These are phyloP conservation scores for Begonia fuchsioides DNA, from an alignment of 306 rosid genomes.

Conservation along the genomic window DNA sequence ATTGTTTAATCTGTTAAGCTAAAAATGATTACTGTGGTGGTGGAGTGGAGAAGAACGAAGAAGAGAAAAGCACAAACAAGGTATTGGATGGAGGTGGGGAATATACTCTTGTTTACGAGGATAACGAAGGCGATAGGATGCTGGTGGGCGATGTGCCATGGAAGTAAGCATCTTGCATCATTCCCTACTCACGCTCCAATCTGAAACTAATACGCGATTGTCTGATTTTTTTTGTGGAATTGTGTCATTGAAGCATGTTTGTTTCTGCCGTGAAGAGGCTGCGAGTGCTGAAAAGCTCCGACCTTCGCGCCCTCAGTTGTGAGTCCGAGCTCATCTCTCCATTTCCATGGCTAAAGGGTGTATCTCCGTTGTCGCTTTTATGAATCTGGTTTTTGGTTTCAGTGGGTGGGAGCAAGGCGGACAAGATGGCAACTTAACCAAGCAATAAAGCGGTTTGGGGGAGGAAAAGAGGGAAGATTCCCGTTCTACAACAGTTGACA, in stretches of 20 bases:
- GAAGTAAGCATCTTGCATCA: constrained; percentile 69
- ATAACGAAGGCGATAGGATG: constrained; percentile 83
- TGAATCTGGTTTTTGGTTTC: constrained; percentile 6
- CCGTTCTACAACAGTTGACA: too few species aligned
- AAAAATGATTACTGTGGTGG: constrained; percentile 53
- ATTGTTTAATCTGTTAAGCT: constrained; percentile 16
- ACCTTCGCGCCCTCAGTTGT: constrained; percentile 51
- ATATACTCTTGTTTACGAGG: constrained; percentile 83
- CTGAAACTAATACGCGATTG: not conserved
- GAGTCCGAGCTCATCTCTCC: constrained; percentile 14
- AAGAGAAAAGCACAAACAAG: constrained; percentile 40
- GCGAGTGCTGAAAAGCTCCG: constrained; percentile 72
- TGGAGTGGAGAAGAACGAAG: constrained; percentile 42
- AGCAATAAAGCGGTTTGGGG: too few species aligned
- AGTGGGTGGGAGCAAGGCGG: constrained; percentile 29
- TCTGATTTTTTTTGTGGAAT: too few species aligned
- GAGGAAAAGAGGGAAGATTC: too few species aligned
- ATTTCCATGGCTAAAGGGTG: not conserved
- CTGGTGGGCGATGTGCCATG: constrained; percentile 98
- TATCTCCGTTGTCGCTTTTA: not conserved
- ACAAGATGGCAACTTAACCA: constrained; percentile 10
- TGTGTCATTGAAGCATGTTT: constrained; percentile 52
- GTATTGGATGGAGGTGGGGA: constrained; percentile 79
- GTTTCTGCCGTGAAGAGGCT: constrained; percentile 76
- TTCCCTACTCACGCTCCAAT: constrained; percentile 7